Evolutionary conservation across 805 yeast genomes (phyloP).

Genomic region (Cephaloascus fragrans): DNA sequence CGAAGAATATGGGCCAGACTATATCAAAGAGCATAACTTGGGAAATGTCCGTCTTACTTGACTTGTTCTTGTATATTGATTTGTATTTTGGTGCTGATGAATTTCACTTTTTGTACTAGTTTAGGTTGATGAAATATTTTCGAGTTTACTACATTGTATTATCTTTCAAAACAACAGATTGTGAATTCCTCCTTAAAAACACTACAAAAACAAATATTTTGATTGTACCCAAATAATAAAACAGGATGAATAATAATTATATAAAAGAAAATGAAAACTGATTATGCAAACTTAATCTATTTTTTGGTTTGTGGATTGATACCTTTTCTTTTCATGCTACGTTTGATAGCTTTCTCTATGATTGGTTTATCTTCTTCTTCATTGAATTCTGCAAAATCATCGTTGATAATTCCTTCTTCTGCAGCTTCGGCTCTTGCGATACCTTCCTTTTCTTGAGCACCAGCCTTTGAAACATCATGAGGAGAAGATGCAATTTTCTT

Average conservation of each 20-base stretch:
- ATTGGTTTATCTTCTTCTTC: slow-evolving; percentile 65
- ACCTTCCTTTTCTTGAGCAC: slow-evolving; percentile 78
- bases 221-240: not conserved
- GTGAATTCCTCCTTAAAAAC: not conserved
- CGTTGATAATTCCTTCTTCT: slow-evolving; percentile 75
- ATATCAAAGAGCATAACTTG: slow-evolving; percentile 74
- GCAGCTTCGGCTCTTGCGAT: slow-evolving; percentile 74
- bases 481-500: slow-evolving; percentile 83
- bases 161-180: too few species aligned
- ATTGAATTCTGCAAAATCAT: slow-evolving; percentile 78
- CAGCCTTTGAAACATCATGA: slow-evolving; percentile 76
- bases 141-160: too few species aligned
- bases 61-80: too few species aligned
- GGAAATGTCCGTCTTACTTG: slow-evolving; percentile 45
- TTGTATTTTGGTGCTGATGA: not conserved
- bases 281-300: too few species aligned
- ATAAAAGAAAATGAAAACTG: too few species aligned
- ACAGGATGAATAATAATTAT: not conserved
- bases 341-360: slow-evolving; percentile 59
- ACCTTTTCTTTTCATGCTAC: slow-evolving; percentile 60
- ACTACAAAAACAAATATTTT: not conserved
- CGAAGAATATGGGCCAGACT: slow-evolving; percentile 83
- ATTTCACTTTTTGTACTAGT: not conserved
- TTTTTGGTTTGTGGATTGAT: slow-evolving; percentile 47
- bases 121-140: too few species aligned